Evolutionary conservation across 176 grass and related monocot species (phyloP).

Genomic region (Oryza nivara): DNA sequence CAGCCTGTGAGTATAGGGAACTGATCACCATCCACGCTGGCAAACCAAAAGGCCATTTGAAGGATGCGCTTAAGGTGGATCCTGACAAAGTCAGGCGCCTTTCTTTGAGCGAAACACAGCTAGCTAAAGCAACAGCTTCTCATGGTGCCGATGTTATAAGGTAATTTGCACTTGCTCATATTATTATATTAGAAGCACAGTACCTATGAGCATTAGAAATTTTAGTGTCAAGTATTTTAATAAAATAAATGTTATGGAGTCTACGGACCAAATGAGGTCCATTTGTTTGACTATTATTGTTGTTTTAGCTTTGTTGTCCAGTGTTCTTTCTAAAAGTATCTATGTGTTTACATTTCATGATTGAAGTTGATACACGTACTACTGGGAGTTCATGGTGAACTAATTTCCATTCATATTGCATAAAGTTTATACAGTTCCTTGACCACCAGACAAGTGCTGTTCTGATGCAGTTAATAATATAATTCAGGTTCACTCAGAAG

Average conservation of each 20-base stretch:
- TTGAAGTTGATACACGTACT: not conserved
- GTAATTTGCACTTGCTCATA: constrained; percentile 43
- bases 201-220: not conserved
- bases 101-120: constrained; percentile 78
- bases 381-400: not conserved
- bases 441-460: constrained; percentile 2
- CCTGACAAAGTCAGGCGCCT: constrained; percentile 68
- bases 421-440: constrained; percentile 9
- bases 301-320: not conserved
- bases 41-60: constrained; percentile 85
- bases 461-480: constrained; percentile 22
- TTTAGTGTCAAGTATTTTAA: not conserved
- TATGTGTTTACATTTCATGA: not conserved
- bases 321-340: not conserved
- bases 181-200: constrained; percentile 21
- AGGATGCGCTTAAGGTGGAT: constrained; percentile 69
- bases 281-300: not conserved
- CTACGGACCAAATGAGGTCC: not conserved
- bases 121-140: constrained; percentile 66
- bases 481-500: constrained; percentile 84
- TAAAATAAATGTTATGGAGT: not conserved
- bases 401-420: constrained; percentile 9
- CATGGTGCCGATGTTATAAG: constrained; percentile 80
- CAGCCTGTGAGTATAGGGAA: constrained; percentile 62
- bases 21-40: constrained; percentile 91